Base-by-base conservation (phyloP, 1,139 yeast species). In the Scheffersomyces segobiensis region DNA sequence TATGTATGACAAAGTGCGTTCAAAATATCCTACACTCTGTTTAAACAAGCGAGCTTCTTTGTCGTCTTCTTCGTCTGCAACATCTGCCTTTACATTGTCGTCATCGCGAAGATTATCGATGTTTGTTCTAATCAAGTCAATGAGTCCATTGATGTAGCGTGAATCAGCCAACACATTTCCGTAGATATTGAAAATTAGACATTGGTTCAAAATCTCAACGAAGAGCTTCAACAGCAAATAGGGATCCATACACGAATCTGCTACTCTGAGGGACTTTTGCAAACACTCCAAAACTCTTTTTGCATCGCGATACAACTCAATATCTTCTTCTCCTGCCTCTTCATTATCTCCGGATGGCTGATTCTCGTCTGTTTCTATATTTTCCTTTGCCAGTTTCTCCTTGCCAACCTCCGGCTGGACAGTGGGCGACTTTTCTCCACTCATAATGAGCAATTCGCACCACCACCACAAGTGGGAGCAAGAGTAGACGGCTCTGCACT, bases 391-490 rank as follows among this genome's bases (percentile, higher is more conserved):
- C 32, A 53, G 51, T 17, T 53, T 55, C 17, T 49, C 56, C 20
- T 48, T 48, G 19, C 6, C 50, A n/a, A 17, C n/a, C 18, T 20
- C 50, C 12, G 39, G 24, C 47, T 49, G 60, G 2, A 69, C 67
- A 0, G 74, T 72, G 0, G 78, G 75, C 3, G 73, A 66, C 12
- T 55, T 59, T 7, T 68, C 77, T 8, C 26, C 57, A 19, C 54
- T 54, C 39, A 71, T 75, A 26, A 73, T 67, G 50, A 71, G 67
- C 17, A 62, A 65, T 63, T 89, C 93, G 21, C 88, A 83, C 72
- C 96, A 90, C 96, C 97, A 93, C 97, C 98, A 95, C 56, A 95
- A 77, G 73, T 95, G 98, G 3, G 97, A 88, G 56, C 97, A 93
- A 56, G 86, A 76, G 68, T 90, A 91, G 6, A 95, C 96, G 0